Evolutionary conservation across 106 monocot genomes (phyloP), one percentile per base, ranked within the genome.

Genomic region (Acorus gramineus): DNA sequence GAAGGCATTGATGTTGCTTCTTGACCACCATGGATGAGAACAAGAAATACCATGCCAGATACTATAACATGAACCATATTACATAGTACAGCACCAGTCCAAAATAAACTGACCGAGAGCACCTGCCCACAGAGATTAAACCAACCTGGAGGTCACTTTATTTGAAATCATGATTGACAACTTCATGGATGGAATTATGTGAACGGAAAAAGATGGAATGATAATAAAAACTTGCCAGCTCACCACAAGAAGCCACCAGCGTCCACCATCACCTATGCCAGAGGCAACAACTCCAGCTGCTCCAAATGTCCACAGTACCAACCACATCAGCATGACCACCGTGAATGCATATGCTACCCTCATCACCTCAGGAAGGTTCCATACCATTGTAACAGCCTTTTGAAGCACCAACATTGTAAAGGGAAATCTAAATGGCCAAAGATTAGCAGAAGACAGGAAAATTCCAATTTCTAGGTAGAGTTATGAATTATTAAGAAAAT

Each of bases 181-280:
- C 50, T 55, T 43, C 14, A 62, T 12, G 52, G 53, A 5, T 61
- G 4, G 52, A 9, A 28, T 28, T 28, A 28, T 28, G 10, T 53
- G 52, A 52, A 44, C 14, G 48, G 70, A 83, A 50, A 50, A 51
- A 79, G 64, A 55, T 75, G 66, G 47, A 73, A 28, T 28, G 28
- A 28, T 28, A 1, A 28, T 28, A 57, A 87, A 90, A 81, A 98
- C 91, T 91, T 88, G 96, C 96, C 96, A 80, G 72, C 96, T 98
- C 96, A 98, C 96, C 96, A 90, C 87, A 98, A 98, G 91, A 79
- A 91, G 91, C 96, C 87, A 98, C 96, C 91, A 98, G 67, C 80
- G 76, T 60, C 72, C 77, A 59, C 74, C 57, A 62, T 74, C 76
- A 52, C 83, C 76, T 13, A 83, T 75, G 60, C 71, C 78, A 14